A percentile compares a stretch with the other conserved stretches of the same genome.
Conservation (phyloP, 2,329 filamentous ascomycete genomes). For the Aspergillus arachidicola region DNA sequence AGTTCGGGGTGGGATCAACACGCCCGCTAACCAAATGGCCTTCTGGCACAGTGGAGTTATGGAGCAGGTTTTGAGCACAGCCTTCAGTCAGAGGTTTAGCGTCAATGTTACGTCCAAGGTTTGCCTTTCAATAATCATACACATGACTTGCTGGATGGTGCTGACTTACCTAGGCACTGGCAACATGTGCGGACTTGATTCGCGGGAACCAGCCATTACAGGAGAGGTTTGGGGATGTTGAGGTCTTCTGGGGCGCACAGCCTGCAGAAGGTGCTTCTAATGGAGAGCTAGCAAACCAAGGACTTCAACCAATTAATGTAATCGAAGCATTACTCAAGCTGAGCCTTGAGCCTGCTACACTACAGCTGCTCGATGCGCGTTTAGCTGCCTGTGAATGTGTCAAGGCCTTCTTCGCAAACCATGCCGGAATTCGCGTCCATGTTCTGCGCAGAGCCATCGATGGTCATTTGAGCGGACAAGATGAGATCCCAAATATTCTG, state of each 20-base stretch:
- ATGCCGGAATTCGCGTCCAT: constrained; percentile 78
- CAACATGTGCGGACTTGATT: constrained; percentile 86
- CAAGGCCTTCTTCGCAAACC: constrained; percentile 86
- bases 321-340: constrained; percentile 91
- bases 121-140: background rate
- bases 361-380: constrained; percentile 75
- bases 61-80: constrained; percentile 76
- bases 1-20: constrained; percentile 75
- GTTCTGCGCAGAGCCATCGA: constrained; percentile 88
- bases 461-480: constrained; percentile 73
- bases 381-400: constrained; percentile 87
- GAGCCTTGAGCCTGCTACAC: constrained; percentile 67
- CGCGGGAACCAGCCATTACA: constrained; percentile 77
- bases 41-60: constrained; percentile 84
- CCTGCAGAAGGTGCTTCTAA: constrained; percentile 31
- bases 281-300: constrained; percentile 46
- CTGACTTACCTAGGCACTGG: constrained; percentile 63
- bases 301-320: constrained; percentile 73
- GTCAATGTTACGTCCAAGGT: constrained; percentile 81
- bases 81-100: constrained; percentile 74
- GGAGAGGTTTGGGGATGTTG: constrained; percentile 84
- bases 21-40: constrained; percentile 77
- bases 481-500: constrained; percentile 86
- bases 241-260: constrained; percentile 58
- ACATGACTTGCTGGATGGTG: background rate